Base-by-base conservation (phyloP, 2,329 filamentous ascomycete genomes). In the Colletotrichum paranaense region DNA sequence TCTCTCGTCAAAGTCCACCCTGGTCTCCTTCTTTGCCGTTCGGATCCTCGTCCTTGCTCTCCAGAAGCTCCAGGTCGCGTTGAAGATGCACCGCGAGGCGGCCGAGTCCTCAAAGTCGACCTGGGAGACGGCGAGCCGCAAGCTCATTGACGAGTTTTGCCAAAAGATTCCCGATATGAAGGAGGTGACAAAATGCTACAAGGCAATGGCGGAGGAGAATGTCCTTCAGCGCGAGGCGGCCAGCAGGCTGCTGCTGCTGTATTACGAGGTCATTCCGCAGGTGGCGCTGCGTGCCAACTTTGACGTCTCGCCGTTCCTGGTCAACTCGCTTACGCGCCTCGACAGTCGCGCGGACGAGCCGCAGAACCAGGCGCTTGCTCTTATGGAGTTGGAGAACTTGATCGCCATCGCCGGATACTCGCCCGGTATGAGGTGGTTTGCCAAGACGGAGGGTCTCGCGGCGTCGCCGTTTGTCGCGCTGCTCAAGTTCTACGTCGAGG, bases 361-460 rank as follows among this genome's bases (percentile, higher is more conserved):
- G 3, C 82, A 86, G 66, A 83, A 87, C 62, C 82, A 86, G 62
- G 87, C 87, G 1, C 84, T 95, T 59, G 86, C 90, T 26, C 81
- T 93, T 11, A 89, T 95, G 78, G 94, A 97, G 81, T 85, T 98
- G 32, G 92, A 95, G 80, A 94, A 96, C 80, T 86, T 97, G 22
- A 90, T 98, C 22, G 89, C 91, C 35, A 94, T 98, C 79, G 95
- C 95, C 4, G 90, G 91, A 75, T 91, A 92, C 77, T 97, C 95
- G 3, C 91, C 94, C 0, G 92, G 92, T 6, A 97, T 98, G 92
- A 91, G 93, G 75, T 98, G 96, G 96, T 98, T 97, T 85, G 89
- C 93, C 75, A 95, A 94, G 78, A 89, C 85, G 72, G 90, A 93
- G 75, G 87, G 87, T 1, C 85, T 93, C n/a, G 80, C 82, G 1